These are phyloP conservation scores for Penicillium sp. DNA, from an alignment of 2,329 filamentous ascomycete species.

Conservation along the genomic window DNA sequence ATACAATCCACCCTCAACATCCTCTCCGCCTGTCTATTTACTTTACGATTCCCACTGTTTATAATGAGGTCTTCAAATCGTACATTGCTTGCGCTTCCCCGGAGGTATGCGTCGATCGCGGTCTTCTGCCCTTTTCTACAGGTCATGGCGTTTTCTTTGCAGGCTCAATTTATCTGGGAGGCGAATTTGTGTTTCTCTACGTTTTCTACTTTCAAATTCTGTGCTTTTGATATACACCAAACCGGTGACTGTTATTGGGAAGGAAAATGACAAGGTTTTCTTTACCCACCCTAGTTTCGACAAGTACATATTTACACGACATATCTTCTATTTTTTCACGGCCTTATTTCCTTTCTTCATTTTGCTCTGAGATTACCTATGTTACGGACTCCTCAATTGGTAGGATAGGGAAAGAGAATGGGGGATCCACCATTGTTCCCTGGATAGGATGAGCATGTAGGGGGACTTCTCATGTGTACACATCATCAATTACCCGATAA, in stretches of 20 bases:
- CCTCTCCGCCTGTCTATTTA: conserved; percentile 21
- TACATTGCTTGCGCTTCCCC: conserved; percentile 22
- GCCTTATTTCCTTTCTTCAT: neutral
- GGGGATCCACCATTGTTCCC: neutral
- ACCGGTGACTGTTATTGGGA: neutral
- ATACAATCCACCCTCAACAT: neutral
- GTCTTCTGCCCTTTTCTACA: conserved; percentile 16
- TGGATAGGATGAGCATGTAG: neutral
- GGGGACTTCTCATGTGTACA: neutral
- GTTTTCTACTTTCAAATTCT: neutral
- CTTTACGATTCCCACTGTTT: conserved; percentile 30
- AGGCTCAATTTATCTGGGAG: conserved; percentile 12
- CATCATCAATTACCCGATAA: neutral
- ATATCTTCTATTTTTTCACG: conserved; percentile 10
- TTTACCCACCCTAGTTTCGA: conserved; percentile 12
- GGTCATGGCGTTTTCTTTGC: conserved; percentile 23
- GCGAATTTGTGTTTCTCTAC: conserved; percentile 13
- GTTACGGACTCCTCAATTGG: neutral
- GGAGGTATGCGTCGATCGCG: conserved; percentile 15
- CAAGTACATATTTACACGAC: conserved; percentile 23
- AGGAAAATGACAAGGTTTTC: neutral
- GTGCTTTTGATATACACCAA: neutral
- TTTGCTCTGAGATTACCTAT: neutral
- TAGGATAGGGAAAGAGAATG: neutral
- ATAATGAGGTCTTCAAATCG: conserved; percentile 24